Evolutionary conservation across 2,329 filamentous ascomycete species (phyloP), one percentile per base, ranked within the genome.

Genomic region (Calonectria leucothoes): DNA sequence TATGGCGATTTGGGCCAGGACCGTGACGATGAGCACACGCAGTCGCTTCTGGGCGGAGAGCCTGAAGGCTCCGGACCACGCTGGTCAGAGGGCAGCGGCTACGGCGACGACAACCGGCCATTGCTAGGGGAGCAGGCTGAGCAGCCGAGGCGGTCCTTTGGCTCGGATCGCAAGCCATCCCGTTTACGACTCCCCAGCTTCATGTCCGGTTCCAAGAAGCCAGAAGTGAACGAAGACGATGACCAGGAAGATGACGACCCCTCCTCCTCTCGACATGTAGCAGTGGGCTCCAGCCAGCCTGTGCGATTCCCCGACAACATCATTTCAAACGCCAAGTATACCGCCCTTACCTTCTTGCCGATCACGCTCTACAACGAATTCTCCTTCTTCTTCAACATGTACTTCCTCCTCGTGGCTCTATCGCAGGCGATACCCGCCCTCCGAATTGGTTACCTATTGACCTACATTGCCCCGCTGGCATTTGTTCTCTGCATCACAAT

Each of bases 381-480:
- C 83, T 98, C 96, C 73, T 99, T 98, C 88, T 99, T 99, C 86
- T 98, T 99, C 89, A 99, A 99, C 89, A 95, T 98, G 88, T 99
- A 99, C 84, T 99, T 99, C 84, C 88, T 99, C 70, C 92, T 98
- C 31, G 97, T 99, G 64, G 97, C 97, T 8, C 86, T 98, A 64
- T 98, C 96, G 45, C 97, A 99, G 85, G 93, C 95, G 52, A 96
- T 99, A 81, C 96, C 95, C 5, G 91, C 94, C 27, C 86, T 99
- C 69, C 92, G 95, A 69, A 98, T 99, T 77, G 97, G 97, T 70
- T 98, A 98, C 83, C 90, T 99, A 74, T 94, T 94, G 35, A 98
- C 97, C 2, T 99, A 99, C 81, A 92, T 98, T 83, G 96, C 94
- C 25, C 97, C 97, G 1, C 86, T 99, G 75, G 95, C 93, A 0